Percentiles rank a stretch among this genome's conserved stretches.
These are phyloP conservation scores for Glycine latifolia DNA, from an alignment of 306 rosid genomes.

Conservation along the genomic window DNA sequence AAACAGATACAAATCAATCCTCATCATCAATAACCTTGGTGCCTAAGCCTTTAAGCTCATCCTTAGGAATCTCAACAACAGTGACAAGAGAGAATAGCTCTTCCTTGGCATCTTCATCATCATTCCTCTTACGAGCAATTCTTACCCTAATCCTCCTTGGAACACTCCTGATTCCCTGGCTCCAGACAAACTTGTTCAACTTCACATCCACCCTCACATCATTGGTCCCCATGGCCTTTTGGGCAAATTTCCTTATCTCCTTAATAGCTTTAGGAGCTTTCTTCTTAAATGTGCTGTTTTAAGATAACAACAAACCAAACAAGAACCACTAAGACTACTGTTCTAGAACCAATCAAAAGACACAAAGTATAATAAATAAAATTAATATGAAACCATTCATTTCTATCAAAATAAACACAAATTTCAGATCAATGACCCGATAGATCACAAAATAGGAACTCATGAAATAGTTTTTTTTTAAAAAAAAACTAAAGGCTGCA, in stretches of 20 bases:
- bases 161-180: conserved; percentile 96
- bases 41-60: conserved; percentile 84
- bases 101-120: conserved; percentile 98
- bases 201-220: conserved; percentile 96
- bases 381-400: neutral
- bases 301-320: conserved; percentile 14
- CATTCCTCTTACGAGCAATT: conserved; percentile 96
- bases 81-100: conserved; percentile 93
- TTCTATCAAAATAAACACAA: neutral
- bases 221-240: conserved; percentile 89
- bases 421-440: neutral
- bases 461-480: neutral
- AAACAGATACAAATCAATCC: conserved; percentile 63
- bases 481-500: too few relatives aligned
- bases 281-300: conserved; percentile 90
- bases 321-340: neutral
- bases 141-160: conserved; percentile 95
- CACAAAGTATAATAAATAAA: too few relatives aligned
- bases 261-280: conserved; percentile 96
- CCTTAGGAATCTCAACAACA: conserved; percentile 83
- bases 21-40: conserved; percentile 94
- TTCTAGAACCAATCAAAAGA: neutral
- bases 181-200: conserved; percentile 90
- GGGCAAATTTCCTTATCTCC: conserved; percentile 94
- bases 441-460: neutral